Percentiles rank a stretch among this genome's conserved stretches.
These are phyloP conservation scores for Mycena latifolia DNA, from an alignment of 768 basidiomycete genomes.

Conservation along the genomic window DNA sequence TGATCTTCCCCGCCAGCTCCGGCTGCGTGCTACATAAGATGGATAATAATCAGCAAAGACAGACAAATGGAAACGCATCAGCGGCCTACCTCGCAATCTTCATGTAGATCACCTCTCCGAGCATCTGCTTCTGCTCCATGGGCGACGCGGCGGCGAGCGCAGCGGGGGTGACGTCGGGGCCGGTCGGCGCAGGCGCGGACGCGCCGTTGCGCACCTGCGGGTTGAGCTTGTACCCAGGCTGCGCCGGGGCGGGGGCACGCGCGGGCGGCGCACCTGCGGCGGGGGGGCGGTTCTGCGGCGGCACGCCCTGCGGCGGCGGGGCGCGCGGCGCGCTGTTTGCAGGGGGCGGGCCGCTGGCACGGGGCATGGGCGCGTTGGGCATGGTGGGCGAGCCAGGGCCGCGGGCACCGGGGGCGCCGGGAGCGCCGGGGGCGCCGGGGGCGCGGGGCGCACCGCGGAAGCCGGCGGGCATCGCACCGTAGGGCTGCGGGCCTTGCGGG, in stretches of 20 bases:
- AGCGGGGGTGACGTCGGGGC: conserved; percentile 59
- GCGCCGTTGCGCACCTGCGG: conserved; percentile 49
- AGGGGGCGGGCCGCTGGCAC: conserved; percentile 71
- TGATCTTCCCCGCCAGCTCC: conserved; percentile 98
- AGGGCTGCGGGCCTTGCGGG: conserved; percentile 77
- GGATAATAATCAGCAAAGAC: conserved; percentile 30
- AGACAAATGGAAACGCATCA: conserved; percentile 33
- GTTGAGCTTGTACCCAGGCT: conserved; percentile 52
- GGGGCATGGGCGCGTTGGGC: conserved; percentile 71
- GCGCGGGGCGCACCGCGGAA: conserved; percentile 68
- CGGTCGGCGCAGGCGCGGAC: conserved; percentile 44
- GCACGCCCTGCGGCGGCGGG: conserved; percentile 59
- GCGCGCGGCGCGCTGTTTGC: conserved; percentile 66
- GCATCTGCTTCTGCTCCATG: conserved; percentile 98
- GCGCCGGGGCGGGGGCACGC: conserved; percentile 60
- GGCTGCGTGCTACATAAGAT: conserved; percentile 76
- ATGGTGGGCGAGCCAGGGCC: conserved; percentile 81
- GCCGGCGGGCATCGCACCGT: conserved; percentile 74
- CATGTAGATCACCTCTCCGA: conserved; percentile 97
- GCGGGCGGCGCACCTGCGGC: conserved; percentile 55
- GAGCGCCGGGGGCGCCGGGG: conserved; percentile 66
- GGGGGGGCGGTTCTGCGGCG: conserved; percentile 55
- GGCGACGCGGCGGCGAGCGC: conserved; percentile 72
- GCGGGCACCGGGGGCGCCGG: conserved; percentile 74
- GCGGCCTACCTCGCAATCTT: conserved; percentile 79